Base-by-base conservation (phyloP, 345 rosid genomes). In the Lepidium africanum region DNA sequence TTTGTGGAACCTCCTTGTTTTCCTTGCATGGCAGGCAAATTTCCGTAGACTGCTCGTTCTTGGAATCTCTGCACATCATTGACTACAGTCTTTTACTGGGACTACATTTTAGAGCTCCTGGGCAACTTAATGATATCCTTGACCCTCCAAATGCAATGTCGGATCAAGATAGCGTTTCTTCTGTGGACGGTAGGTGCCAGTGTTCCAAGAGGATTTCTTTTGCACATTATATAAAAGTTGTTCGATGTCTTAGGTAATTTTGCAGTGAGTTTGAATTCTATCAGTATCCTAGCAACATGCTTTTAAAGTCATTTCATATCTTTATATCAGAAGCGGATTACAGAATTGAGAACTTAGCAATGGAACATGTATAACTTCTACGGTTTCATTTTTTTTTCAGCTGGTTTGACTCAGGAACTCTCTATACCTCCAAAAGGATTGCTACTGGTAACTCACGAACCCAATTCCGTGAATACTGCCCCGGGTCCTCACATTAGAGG, bases 401-500 rank as follows among this genome's bases (percentile, higher is more conserved):
- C 80, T 53, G 70, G 73, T 50, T 67, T 59, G 45, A 43, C 84
- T 37, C 81, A 66, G 36, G 90, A 86, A 33, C 79, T 76, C 45
- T 60, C 65, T 61, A 84, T 86, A 75, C 87, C 95, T 59, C 82
- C 92, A 4, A 85, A 78, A 72, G 85, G 95, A 43, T 71, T 90
- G 60, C 67, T 80, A 63, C 63, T 90, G 48, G 95, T 88, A 21
- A 85, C 88, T 61, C 97, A 90, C 40, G 95, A 90, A 74, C 97
- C 97, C 7, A 74, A 72, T 70, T 82, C 55, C 13, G 95, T 83
- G 55, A 86, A 63, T 72, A 84, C 85, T 19, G 81, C 81, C 37
- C 97, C 95, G 0, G 97, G 97, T 73, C 83, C 95, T 70, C 97
- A 90, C 76, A 86, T 86, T 66, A 81, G 97, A 79, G 97, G 97